Evolutionary conservation across 306 rosid species (phyloP), one percentile per base, ranked within the genome.

Genomic region (Oemleria cerasiformis): DNA sequence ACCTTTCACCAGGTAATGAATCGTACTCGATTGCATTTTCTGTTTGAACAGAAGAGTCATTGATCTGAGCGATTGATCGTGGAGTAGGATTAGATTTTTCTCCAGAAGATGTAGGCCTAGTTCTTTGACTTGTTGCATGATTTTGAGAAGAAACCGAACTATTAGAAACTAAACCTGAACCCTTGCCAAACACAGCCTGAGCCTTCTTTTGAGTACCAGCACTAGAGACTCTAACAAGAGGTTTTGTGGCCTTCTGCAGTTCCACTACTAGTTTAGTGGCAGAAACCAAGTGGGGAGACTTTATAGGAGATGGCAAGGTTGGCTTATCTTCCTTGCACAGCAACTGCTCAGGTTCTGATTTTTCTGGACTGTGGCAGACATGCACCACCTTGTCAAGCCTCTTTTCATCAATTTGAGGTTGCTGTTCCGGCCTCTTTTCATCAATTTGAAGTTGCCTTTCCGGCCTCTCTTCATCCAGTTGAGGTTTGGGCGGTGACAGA

Each of bases 1-100:
- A 94, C 99, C 96, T 79, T 79, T 87, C 92, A 81, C 74, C 74
- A 39, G 72, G 85, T n/a, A 85, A 81, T 62, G 84, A 74, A 78
- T 75, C 77, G 64, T 62, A 67, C 81, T 84, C 97, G 72, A 73
- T 78, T 48, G 83, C 80, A 72, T 79, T 80, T 64, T 80, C 89
- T 58, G 74, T 67, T 74, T 76, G 61, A 63, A 54, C 59, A 69
- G 86, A 54, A 67, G 73, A 67, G 50, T 95, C 98, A 73, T 23
- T 82, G 71, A 75, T 76, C 68, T 81, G 81, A 7, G 75, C 45
- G 55, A 75, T 44, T 55, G 85, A 65, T 62, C 83, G 83, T 4
- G 86, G 81, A 60, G 87, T 75, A 67, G 80, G 69, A 80, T 86
- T 91, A 75, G 86, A 74, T 65, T 65, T 83, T 75, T 92, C 97